These are phyloP conservation scores for Sindora glabra DNA, from an alignment of 306 rosid species.

Conservation along the genomic window DNA sequence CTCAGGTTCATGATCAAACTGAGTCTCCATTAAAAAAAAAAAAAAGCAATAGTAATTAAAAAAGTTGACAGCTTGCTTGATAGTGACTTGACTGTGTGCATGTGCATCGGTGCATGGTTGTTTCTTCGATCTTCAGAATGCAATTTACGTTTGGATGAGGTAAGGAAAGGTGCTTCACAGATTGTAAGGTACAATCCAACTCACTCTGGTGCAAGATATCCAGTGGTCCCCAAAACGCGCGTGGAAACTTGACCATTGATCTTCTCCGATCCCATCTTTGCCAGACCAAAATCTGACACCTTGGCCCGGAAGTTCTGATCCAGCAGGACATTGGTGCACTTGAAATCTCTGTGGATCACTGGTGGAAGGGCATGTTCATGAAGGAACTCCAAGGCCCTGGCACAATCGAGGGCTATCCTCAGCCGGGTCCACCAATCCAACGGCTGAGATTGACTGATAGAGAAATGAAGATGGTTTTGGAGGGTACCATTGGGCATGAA, in stretches of 20 bases:
- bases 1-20: slow-evolving; percentile 8
- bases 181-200: slow-evolving; percentile 31
- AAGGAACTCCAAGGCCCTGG: slow-evolving; percentile 75
- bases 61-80: slow-evolving; percentile 37
- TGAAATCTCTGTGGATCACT: slow-evolving; percentile 89
- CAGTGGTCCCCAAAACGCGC: slow-evolving; percentile 86
- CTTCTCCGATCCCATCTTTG: slow-evolving; percentile 80
- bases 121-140: slow-evolving; percentile 17
- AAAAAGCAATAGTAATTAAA: neutral
- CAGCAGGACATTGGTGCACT: slow-evolving; percentile 58
- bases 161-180: slow-evolving; percentile 20
- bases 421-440: slow-evolving; percentile 87
- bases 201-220: slow-evolving; percentile 98
- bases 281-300: slow-evolving; percentile 82
- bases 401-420: slow-evolving; percentile 97
- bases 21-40: neutral
- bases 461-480: slow-evolving; percentile 57
- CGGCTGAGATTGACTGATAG: slow-evolving; percentile 26
- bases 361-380: slow-evolving; percentile 77
- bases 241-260: slow-evolving; percentile 83
- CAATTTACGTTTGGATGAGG: slow-evolving; percentile 16
- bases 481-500: slow-evolving; percentile 73
- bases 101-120: slow-evolving; percentile 45
- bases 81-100: slow-evolving; percentile 31
- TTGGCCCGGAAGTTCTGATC: slow-evolving; percentile 79